Base-by-base conservation (phyloP, 2,329 filamentous ascomycete species). In the Coniosporium uncinatum region DNA sequence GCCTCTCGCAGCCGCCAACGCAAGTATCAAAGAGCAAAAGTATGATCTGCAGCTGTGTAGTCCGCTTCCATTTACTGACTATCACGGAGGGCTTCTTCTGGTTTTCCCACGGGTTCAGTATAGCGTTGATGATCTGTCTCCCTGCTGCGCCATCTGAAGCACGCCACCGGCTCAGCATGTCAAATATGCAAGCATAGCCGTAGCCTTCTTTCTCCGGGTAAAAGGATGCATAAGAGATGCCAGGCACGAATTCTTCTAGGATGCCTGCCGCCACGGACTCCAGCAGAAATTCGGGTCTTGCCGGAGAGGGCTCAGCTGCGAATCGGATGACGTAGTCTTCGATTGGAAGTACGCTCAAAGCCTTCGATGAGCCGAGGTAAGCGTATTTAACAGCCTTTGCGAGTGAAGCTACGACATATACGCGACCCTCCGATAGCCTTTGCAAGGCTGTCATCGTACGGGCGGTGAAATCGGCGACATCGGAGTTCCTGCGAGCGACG, bases 31-130 rank as follows among this genome's bases (percentile, higher is more conserved):
- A 51, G 14, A 71, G 58, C 0, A 73, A 42, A 2, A 73, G 50
- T 52, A 72, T 61, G 16, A 62, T 55, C 41, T 73, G 69, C 8
- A 73, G 52, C 42, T 73, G 70, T n/a, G 69, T 46, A 0, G 63
- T 61, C n/a, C 62, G 59, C 47, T 74, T 74, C 67, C 67, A 73
- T 36, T 64, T 62, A 44, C 57, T 65, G 31, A 71, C 64, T 27
- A 66, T 63, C 4, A 64, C 64, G 8, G 66, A 53, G 3, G 68
- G 64, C 11, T 55, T 47, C 45, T 62, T 65, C 44, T 73, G 70
- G 13, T 51, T 49, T 17, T 52, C 50, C 69, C 70, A 74, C 8
- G 61, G 66, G 21, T 66, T 47, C 4, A 70, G 42, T 2, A 71
- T 42, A 4, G 47, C 46, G 18, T 61, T 47, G 6, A 70, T 47